Evolutionary conservation across 2,329 filamentous ascomycete species (phyloP).

Genomic region (Cladosporium halotolerans): DNA sequence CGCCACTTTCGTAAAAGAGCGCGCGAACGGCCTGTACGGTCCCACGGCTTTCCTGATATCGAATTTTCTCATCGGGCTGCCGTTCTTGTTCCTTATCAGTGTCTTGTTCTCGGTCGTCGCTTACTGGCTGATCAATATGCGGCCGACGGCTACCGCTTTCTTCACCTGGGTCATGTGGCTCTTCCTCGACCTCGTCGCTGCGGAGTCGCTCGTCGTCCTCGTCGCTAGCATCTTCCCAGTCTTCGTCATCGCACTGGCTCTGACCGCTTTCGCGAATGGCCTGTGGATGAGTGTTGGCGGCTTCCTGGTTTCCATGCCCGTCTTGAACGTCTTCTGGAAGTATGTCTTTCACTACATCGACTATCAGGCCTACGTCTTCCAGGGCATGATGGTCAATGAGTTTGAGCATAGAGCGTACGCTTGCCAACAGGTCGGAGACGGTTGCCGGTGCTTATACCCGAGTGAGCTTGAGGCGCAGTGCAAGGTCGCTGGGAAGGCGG

Average conservation of each 20-base stretch:
- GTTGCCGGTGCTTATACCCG: conserved; percentile 64
- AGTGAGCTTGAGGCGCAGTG: conserved; percentile 56
- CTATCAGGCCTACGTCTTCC: conserved; percentile 77
- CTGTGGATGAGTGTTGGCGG: conserved; percentile 81
- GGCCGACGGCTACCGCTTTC: conserved; percentile 58
- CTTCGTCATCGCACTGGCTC: conserved; percentile 70
- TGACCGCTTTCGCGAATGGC: conserved; percentile 77
- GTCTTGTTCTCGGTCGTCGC: conserved; percentile 66
- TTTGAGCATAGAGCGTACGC: conserved; percentile 46
- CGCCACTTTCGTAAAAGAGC: conserved; percentile 64
- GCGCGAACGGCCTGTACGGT: conserved; percentile 72
- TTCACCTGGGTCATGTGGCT: conserved; percentile 76
- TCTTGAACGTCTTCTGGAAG: conserved; percentile 74
- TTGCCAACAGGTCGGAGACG: neutral
- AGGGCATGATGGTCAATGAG: conserved; percentile 89
- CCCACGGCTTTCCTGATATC: conserved; percentile 63
- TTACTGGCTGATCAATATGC: conserved; percentile 76
- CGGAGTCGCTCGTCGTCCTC: conserved; percentile 73
- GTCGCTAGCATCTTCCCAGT: conserved; percentile 64
- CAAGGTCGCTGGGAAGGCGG: conserved; percentile 60
- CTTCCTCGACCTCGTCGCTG: conserved; percentile 75
- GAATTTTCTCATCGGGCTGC: conserved; percentile 74
- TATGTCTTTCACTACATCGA: conserved; percentile 84
- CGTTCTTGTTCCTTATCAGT: conserved; percentile 71
- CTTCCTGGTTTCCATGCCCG: conserved; percentile 65